phyloP scores from a whole-genome alignment of 148 eudicot genomes.

The Amaranthus palmeri region DNA sequence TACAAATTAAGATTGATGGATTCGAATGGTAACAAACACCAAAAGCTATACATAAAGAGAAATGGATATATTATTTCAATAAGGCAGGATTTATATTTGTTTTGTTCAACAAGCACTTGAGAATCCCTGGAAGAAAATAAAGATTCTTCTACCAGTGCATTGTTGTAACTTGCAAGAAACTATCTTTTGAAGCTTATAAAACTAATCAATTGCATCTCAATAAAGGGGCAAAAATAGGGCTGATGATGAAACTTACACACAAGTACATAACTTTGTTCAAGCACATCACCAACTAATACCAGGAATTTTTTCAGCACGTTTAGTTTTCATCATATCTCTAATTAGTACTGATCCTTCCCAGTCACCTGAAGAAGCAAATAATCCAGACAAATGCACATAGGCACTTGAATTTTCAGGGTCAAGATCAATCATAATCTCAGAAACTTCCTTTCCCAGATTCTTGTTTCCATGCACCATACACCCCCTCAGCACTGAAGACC shows the following conservation, averaged over 20 bases:
- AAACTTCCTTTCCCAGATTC: slow-evolving; percentile 53
- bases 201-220: slow-evolving; percentile 2
- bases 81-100: too few relatives aligned
- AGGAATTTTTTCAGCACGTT: slow-evolving; percentile 48
- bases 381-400: slow-evolving; percentile 66
- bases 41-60: too few relatives aligned
- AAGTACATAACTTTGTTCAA: background rate
- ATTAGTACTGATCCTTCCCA: slow-evolving; percentile 64
- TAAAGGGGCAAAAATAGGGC: background rate
- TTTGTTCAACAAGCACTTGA: background rate
- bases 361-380: slow-evolving; percentile 67
- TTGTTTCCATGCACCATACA: slow-evolving; percentile 71
- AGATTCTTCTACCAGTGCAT: background rate
- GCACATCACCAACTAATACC: slow-evolving; percentile 46
- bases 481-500: slow-evolving; percentile 75
- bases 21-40: too few relatives aligned
- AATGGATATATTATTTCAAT: too few relatives aligned
- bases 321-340: slow-evolving; percentile 57
- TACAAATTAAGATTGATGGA: too few relatives aligned
- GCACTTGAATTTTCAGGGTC: slow-evolving; percentile 74
- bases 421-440: slow-evolving; percentile 42
- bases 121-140: background rate
- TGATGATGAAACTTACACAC: slow-evolving; percentile 18
- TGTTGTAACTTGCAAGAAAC: slow-evolving; percentile 1
- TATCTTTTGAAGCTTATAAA: background rate